Conservation (phyloP, 441 rosid species). For the Syzygium malaccense region DNA sequence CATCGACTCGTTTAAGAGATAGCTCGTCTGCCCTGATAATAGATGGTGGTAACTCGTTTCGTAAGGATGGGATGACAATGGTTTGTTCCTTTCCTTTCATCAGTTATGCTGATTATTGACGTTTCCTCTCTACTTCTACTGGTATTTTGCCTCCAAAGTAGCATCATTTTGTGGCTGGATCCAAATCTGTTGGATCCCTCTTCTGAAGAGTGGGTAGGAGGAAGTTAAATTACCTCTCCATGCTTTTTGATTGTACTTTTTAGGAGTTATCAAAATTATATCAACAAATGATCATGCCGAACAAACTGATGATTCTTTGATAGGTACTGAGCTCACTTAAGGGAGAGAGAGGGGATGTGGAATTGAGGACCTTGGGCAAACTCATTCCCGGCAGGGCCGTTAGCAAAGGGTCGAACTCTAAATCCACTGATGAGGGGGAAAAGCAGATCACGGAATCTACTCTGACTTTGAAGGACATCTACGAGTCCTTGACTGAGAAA, state of each 20-base stretch:
- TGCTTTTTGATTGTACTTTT: background rate
- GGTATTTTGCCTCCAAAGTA: background rate
- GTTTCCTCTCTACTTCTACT: background rate
- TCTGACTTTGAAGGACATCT: background rate
- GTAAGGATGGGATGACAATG: background rate
- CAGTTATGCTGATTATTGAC: background rate
- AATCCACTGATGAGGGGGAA: fast-evolving
- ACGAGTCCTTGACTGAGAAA: fast-evolving
- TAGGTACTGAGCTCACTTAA: background rate
- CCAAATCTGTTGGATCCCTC: background rate
- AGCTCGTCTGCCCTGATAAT: no score
- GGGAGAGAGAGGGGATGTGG: background rate
- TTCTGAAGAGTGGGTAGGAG: fast-evolving
- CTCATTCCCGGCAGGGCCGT: background rate
- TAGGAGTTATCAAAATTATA: background rate
- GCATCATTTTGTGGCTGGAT: background rate
- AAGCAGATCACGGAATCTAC: background rate
- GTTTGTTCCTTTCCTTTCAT: background rate
- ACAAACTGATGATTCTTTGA: background rate
- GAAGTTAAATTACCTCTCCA: background rate
- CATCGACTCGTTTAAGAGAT: background rate
- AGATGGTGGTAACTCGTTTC: background rate
- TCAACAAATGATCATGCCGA: background rate
- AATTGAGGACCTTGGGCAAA: background rate
- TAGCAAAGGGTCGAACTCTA: fast-evolving